A percentile compares a stretch with the other conserved stretches of the same genome.
These are phyloP conservation scores for Platanus orientalis DNA, from an alignment of 164 flowering plant genomes.

Conservation along the genomic window DNA sequence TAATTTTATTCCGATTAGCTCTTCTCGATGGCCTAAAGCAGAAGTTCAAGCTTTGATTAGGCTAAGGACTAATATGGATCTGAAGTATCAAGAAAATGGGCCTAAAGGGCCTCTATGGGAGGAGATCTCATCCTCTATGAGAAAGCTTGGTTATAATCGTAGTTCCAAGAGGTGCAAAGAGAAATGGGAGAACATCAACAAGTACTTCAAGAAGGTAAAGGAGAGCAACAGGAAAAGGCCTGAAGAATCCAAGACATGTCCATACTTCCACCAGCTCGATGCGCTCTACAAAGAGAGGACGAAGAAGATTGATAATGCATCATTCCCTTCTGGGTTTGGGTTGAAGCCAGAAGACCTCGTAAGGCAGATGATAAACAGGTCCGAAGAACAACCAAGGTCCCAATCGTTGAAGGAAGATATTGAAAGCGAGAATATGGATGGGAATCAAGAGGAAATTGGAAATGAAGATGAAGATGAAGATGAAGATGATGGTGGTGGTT, in stretches of 20 bases:
- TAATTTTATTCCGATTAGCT: constrained; percentile 11
- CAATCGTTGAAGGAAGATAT: background rate
- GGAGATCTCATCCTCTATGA: constrained; percentile 52
- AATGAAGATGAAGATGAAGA: background rate
- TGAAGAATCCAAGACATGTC: constrained; percentile 63
- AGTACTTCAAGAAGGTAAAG: too few relatives aligned
- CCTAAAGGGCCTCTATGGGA: constrained; percentile 68
- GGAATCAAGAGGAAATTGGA: constrained; percentile 1
- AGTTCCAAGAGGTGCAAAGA: constrained; percentile 65
- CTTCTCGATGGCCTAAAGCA: constrained; percentile 65
- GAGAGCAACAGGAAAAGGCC: constrained; percentile 50
- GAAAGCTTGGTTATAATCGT: constrained; percentile 46
- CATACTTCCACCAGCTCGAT: constrained; percentile 60
- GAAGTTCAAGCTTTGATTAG: constrained; percentile 59
- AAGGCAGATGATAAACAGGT: constrained; percentile 28
- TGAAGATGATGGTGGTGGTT: background rate
- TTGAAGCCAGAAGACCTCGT: constrained; percentile 37
- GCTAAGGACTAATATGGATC: constrained; percentile 35
- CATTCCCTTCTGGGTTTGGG: constrained; percentile 13
- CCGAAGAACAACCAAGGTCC: background rate
- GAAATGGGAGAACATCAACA: too few relatives aligned
- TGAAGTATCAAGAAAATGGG: constrained; percentile 41
- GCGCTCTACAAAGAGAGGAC: constrained; percentile 39
- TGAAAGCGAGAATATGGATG: background rate
- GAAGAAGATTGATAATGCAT: constrained; percentile 11